Conservation (phyloP, 2,329 filamentous ascomycete genomes). For the Reticulascus tulasneorum region DNA sequence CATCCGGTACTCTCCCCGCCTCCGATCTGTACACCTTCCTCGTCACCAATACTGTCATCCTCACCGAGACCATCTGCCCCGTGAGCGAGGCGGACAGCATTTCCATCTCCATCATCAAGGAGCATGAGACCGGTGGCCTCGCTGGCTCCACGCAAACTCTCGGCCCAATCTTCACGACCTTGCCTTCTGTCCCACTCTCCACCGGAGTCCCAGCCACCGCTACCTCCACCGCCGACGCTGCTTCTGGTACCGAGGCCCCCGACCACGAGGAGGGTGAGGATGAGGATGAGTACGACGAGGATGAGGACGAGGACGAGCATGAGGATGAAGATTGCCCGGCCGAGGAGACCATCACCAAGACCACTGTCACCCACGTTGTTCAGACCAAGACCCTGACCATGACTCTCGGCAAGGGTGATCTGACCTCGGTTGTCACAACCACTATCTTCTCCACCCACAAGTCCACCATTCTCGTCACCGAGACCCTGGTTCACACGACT, state of each 20-base stretch:
- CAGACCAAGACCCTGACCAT: slow-evolving; percentile 29
- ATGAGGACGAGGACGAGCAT: slow-evolving; percentile 8
- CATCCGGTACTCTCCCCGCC: slow-evolving; percentile 30
- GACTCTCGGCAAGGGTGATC: slow-evolving; percentile 27
- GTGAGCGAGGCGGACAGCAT: slow-evolving; percentile 36
- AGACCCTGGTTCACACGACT: background rate
- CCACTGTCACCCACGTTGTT: slow-evolving; percentile 23
- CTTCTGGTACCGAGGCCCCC: slow-evolving; percentile 7
- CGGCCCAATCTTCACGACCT: slow-evolving; percentile 24
- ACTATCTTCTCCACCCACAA: slow-evolving; percentile 39
- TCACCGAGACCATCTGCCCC: slow-evolving; percentile 42
- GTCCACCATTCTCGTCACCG: slow-evolving; percentile 28
- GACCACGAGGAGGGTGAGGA: background rate
- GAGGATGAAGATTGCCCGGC: slow-evolving; percentile 12
- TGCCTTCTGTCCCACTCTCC: slow-evolving; percentile 19
- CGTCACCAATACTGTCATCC: slow-evolving; percentile 34
- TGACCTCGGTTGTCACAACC: slow-evolving; percentile 33
- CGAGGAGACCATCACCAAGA: slow-evolving; percentile 11
- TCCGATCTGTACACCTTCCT: slow-evolving; percentile 27
- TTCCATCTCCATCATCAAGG: slow-evolving; percentile 33
- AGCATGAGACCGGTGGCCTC: slow-evolving; percentile 31
- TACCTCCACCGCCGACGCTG: slow-evolving; percentile 14
- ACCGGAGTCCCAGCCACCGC: slow-evolving; percentile 18
- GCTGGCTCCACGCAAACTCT: slow-evolving; percentile 29
- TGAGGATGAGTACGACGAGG: slow-evolving; percentile 1